Evolutionary conservation across 208 protist species (phyloP).

Genomic region (Trypanosoma conorhini): DNA sequence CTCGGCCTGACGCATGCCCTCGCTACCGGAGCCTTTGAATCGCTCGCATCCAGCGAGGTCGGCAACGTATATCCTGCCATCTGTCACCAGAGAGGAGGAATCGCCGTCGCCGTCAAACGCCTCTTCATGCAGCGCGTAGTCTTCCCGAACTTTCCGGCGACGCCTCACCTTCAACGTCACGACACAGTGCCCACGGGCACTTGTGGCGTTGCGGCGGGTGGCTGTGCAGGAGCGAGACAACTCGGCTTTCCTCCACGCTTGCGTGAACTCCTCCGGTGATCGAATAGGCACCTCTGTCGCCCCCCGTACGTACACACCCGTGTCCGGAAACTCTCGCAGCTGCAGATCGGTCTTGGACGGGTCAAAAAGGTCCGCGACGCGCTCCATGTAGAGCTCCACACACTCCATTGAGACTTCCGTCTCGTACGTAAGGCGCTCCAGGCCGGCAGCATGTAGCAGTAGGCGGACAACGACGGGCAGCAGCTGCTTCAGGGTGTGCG

Average conservation of each 20-base stretch:
- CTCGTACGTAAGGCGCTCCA: conserved; percentile 3
- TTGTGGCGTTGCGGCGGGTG: conserved; percentile 91
- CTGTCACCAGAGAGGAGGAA: conserved; percentile 34
- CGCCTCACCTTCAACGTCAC: conserved; percentile 50
- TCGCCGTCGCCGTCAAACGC: not conserved
- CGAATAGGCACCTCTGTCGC: conserved; percentile 64
- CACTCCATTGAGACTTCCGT: conserved; percentile 10
- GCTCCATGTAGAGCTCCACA: conserved; percentile 15
- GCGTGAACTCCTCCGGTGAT: conserved; percentile 60
- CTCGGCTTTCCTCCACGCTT: not conserved
- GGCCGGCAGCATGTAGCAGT: conserved; percentile 1
- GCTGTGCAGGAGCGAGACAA: not conserved
- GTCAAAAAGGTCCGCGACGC: conserved; percentile 21
- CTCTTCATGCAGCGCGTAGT: not conserved
- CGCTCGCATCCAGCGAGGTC: conserved; percentile 94
- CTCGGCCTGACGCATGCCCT: conserved; percentile 36
- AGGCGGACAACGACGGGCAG: conserved; percentile 3
- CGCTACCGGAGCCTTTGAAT: conserved; percentile 67
- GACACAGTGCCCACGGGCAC: conserved; percentile 90
- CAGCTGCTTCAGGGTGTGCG: conserved; percentile 8
- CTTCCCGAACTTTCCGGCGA: not conserved
- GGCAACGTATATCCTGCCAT: conserved; percentile 77
- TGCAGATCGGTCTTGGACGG: conserved; percentile 33
- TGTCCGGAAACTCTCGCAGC: conserved; percentile 81
- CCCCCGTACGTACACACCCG: conserved; percentile 75